phyloP scores from a whole-genome alignment of 768 basidiomycete genomes.

The Xerocomellus amylosporus region DNA sequence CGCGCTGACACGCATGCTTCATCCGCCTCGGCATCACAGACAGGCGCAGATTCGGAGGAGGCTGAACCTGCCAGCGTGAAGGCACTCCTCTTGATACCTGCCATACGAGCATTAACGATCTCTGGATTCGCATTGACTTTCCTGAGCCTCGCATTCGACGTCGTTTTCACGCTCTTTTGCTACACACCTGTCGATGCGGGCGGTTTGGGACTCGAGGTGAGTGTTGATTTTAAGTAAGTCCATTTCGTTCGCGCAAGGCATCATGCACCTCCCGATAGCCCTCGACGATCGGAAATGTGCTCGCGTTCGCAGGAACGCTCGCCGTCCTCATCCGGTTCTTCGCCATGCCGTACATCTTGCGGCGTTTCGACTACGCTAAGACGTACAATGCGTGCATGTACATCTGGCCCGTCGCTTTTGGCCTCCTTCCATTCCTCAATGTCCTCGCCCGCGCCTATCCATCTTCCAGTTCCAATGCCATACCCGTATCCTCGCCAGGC shows the following conservation, averaged over 20 bases:
- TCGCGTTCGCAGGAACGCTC: constrained; percentile 49
- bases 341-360: constrained; percentile 51
- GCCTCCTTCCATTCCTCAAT: constrained; percentile 50
- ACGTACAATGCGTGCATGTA: constrained; percentile 52
- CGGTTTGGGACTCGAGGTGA: constrained; percentile 54
- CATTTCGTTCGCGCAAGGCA: too few relatives aligned
- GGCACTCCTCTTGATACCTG: constrained; percentile 45
- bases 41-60: neutral
- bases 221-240: too few relatives aligned
- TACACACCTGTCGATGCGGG: constrained; percentile 56
- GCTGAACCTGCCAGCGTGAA: constrained; percentile 26
- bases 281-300: constrained; percentile 53
- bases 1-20: neutral
- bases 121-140: constrained; percentile 53
- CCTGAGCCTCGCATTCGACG: constrained; percentile 56
- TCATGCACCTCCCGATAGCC: constrained; percentile 35
- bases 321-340: constrained; percentile 49
- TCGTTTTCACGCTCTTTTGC: constrained; percentile 64
- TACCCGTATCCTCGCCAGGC: constrained; percentile 12
- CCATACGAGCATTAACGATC: constrained; percentile 48
- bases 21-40: neutral
- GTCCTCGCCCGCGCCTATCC: constrained; percentile 38
- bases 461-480: neutral
- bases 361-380: constrained; percentile 43
- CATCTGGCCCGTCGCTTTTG: constrained; percentile 53